Base-by-base conservation (phyloP, 495 filamentous ascomycete species). In the Jackrogersella minutella region DNA sequence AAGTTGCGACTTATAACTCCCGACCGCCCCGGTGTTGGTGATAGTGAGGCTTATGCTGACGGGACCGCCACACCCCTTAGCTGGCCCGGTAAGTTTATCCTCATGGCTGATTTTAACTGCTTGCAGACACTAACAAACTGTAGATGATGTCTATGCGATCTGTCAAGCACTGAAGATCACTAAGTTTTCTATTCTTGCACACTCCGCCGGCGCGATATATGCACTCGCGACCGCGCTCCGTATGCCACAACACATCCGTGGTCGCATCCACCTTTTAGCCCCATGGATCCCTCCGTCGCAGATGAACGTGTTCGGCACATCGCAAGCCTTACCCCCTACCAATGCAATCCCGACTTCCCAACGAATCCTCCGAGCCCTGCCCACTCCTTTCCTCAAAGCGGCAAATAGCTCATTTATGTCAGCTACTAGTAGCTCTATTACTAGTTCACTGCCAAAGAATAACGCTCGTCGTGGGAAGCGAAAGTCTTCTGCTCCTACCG, bases 221-320 rank as follows among this genome's bases (percentile, higher is more conserved):
- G 96, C 95, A 22, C 87, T 99, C 22, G 96, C 95, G 16, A 98
- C 96, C 0, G 95, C 96, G 4, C 83, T 99, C 22, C 90, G 95
- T 41, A 95, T 99, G 82, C 94, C 96, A 13, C 93, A 97, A 68
- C 91, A 97, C 74, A 95, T 99, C 64, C 89, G 94, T 13, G 94
- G 96, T 22, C 90, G 92, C 30, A 94, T 99, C 21, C 95, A 99
- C 77, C 87, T 99, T 7, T 83, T 99, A 10, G 94, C 95, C 1
- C 95, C 95, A 0, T 99, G 95, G 96, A 98, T 99, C 37, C 95
- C 95, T 1, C 95, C 95, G 0, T 96, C 92, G n/a, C 95, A 99
- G 71, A 90, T 98, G 81, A 93, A 88, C 33, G 89, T 86, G 30
- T 88, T 96, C 47, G 81, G 93, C 26, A 83, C 89, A n/a, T 86